phyloP scores from a whole-genome alignment of 2,329 filamentous ascomycete species.

The Fusarium nodosum region DNA sequence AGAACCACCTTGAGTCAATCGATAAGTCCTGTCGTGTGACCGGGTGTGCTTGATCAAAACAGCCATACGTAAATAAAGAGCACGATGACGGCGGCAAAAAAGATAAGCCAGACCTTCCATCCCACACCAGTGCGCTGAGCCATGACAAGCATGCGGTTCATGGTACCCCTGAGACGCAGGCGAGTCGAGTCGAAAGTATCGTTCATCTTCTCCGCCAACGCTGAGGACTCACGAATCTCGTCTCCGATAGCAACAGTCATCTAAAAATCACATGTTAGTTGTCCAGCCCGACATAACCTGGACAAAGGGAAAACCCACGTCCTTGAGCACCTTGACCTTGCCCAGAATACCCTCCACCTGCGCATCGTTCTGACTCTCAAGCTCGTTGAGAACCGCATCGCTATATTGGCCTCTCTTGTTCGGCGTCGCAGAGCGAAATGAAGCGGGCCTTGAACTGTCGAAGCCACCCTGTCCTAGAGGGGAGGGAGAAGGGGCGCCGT shows the following conservation, averaged over 20 bases:
- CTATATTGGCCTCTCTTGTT: slow-evolving; percentile 90
- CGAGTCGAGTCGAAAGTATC: slow-evolving; percentile 90
- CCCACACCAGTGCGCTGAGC: slow-evolving; percentile 93
- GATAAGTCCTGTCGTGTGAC: neutral
- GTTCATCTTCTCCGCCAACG: slow-evolving; percentile 95
- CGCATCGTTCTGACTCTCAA: slow-evolving; percentile 95
- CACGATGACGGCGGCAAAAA: slow-evolving; percentile 85
- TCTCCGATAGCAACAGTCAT: slow-evolving; percentile 94
- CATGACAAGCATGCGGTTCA: slow-evolving; percentile 98
- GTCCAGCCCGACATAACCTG: neutral
- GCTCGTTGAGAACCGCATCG: slow-evolving; percentile 88
- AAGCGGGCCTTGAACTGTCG: slow-evolving; percentile 27
- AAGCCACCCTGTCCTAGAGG: slow-evolving; percentile 34
- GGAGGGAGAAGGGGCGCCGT: slow-evolving; percentile 46
- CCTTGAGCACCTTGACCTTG: slow-evolving; percentile 90
- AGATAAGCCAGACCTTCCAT: slow-evolving; percentile 93
- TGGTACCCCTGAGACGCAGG: slow-evolving; percentile 85
- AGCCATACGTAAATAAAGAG: slow-evolving; percentile 96
- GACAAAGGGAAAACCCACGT: slow-evolving; percentile 69
- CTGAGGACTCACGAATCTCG: slow-evolving; percentile 91
- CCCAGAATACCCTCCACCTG: slow-evolving; percentile 91
- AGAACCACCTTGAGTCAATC: neutral
- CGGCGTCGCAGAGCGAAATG: slow-evolving; percentile 76
- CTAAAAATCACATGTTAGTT: slow-evolving; percentile 58
- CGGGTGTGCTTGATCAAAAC: slow-evolving; percentile 65